phyloP scores from a whole-genome alignment of 1,284 basidiomycete genomes.

The Anthracocystis setariae region DNA sequence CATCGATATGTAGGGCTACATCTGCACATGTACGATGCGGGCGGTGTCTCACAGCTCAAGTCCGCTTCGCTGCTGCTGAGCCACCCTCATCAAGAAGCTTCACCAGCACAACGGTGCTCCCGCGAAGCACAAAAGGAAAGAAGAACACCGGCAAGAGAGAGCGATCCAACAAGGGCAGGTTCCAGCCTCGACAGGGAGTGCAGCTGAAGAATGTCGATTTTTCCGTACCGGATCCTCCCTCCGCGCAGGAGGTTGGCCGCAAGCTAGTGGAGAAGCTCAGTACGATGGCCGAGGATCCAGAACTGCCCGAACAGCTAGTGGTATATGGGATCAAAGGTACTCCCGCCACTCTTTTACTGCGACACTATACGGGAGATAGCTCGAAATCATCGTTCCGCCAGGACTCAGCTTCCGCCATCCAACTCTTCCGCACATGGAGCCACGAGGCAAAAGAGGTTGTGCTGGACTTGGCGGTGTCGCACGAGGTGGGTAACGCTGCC shows the following conservation, averaged over 20 bases:
- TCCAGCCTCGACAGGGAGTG: neutral
- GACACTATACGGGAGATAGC: neutral
- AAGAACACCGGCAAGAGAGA: neutral
- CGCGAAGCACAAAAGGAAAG: too few species aligned
- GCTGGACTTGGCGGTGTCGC: constrained; percentile 7
- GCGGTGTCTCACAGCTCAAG: constrained; percentile 1
- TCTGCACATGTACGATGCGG: constrained; percentile 3
- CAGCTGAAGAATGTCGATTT: constrained; percentile 22
- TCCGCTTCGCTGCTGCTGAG: neutral
- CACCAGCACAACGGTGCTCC: neutral
- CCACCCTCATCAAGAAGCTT: constrained; percentile 15
- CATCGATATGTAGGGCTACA: constrained; percentile 2
- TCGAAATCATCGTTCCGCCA: neutral
- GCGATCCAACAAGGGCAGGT: constrained; percentile 11
- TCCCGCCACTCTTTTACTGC: constrained; percentile 13
- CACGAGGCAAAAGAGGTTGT: constrained; percentile 22
- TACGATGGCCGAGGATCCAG: constrained; percentile 12
- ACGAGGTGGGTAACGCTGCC: constrained; percentile 13
- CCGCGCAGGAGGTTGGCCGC: constrained; percentile 26
- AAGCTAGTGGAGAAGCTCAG: constrained; percentile 20
- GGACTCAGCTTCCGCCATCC: constrained; percentile 6
- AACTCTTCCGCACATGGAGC: constrained; percentile 21
- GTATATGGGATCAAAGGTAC: constrained; percentile 39
- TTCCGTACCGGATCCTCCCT: constrained; percentile 19
- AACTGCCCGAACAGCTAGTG: constrained; percentile 23